phyloP scores from a whole-genome alignment of 371 early-diverging fungal species.

The Haplosporangium sp. region DNA sequence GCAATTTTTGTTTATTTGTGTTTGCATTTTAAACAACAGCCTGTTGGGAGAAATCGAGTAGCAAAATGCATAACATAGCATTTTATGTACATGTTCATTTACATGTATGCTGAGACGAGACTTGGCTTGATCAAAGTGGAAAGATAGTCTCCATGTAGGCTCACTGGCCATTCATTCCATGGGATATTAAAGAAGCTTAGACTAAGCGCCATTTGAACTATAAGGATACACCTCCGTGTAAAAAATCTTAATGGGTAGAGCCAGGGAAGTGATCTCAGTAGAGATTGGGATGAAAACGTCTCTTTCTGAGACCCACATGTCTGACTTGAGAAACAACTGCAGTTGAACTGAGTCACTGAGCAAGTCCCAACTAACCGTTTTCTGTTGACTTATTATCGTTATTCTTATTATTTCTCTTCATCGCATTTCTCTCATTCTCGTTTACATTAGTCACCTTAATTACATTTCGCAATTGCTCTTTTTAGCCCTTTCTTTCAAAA shows the following conservation, averaged over 20 bases:
- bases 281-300: too few relatives aligned
- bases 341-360: neutral
- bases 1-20: too few relatives aligned
- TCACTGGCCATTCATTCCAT: neutral
- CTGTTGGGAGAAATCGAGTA: too few relatives aligned
- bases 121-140: neutral
- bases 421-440: neutral
- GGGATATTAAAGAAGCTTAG: too few relatives aligned
- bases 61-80: too few relatives aligned
- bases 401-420: neutral
- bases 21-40: too few relatives aligned
- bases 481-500: neutral
- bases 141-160: constrained; percentile 10
- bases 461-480: neutral
- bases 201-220: too few relatives aligned
- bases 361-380: neutral
- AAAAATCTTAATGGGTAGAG: neutral
- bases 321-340: neutral
- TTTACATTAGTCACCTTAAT: neutral
- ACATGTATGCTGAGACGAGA: neutral
- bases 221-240: neutral
- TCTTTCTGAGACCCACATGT: neutral
- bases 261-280: too few relatives aligned
- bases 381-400: neutral
- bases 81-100: too few relatives aligned